Base-by-base conservation (phyloP, 2,329 filamentous ascomycete genomes). In the Epichloe amarillans region DNA sequence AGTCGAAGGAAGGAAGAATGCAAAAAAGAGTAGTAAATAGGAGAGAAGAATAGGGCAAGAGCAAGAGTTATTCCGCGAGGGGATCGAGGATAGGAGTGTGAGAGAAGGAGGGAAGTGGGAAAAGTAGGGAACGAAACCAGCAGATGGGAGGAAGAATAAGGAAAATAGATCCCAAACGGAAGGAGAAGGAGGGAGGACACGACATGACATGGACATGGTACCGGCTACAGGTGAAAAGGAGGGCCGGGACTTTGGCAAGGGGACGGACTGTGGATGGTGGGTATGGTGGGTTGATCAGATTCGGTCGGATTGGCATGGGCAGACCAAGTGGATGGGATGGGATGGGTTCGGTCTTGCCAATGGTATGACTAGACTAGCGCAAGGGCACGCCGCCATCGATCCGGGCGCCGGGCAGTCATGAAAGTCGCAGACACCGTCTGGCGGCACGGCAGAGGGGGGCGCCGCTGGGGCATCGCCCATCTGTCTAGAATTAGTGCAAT, bases 361-460 rank as follows among this genome's bases (percentile, higher is more conserved):
- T 49, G 46, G 50, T 48, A 52, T 52, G 50, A 52, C 47, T 49
- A 49, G 47, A 45, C 50, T 52, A 52, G 50, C 50, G 50, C 47
- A 52, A 52, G 50, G 50, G 47, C 50, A 46, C 46, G 50, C 50
- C 50, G 50, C 50, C 47, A 52, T 47, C 47, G 47, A 50, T 36
- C 50, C 46, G 50, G 47, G 37, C 42, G 42, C 42, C 23, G 35
- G n/a, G 36, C 48, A 50, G 48, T 12, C 41, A 35, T 30, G 47
- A n/a, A 15, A 48, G 26, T 49, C 47, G 47, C 47, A 41, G 46
- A 48, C 46, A 30, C 38, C 38, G 26, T 35, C 35, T 47, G 37
- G 21, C 46, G 21, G 45, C 19, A 38, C 46, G 37, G 21, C 36
- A 40, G 30, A 47, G 38, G 30, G 23, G 23, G 30, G 26, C 3